Evolutionary conservation across 345 rosid genomes (phyloP), one percentile per base, ranked within the genome.

Genomic region (Nasturtium officinale): DNA sequence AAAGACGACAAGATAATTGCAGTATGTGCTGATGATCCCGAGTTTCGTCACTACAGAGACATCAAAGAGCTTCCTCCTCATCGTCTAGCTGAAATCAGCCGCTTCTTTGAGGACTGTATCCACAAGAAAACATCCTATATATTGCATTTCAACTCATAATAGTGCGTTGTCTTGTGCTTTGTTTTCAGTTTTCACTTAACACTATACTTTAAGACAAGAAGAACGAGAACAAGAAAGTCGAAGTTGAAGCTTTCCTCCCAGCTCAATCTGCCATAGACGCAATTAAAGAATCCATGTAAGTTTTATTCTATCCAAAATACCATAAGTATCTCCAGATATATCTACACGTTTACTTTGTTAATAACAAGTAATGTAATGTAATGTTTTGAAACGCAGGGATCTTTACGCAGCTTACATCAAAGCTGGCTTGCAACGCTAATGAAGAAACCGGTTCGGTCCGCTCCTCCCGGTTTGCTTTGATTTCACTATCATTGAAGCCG

Each of bases 71-170:
- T 95, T 84, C 89, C 99, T 72, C 99, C 99, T 9, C 99, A 95
- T 72, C 97, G 99, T 65, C 86, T 95, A 72, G 92, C 96, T 67
- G 99, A 95, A 84, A 95, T 95, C 75, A 96, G 96, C 9, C 97
- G 98, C 77, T 95, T 95, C 85, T 95, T 95, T 26, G 98, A 95
- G 79, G 99, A 95, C 85, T 95, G 98, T 92, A 95, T 90, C 96
- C 90, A 67, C 45, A 30, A 21, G 12, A 45, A 11, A 48, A 64
- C 72, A 61, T 55, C 62, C 5, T 23, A 23, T 46, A 32, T 72
- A 51, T 67, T 61, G 29, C 52, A 60, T 29, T 38, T 38, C 25
- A 21, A 38, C 47, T 21, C 3, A 2, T 25, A 23, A 5, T 61
- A 25, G 25, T 61, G 9, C n/a, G 15, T 38, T 60, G 30, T 32